Conservation (phyloP, 2,329 filamentous ascomycete species). For the Atkinsonella hypoxylon region DNA sequence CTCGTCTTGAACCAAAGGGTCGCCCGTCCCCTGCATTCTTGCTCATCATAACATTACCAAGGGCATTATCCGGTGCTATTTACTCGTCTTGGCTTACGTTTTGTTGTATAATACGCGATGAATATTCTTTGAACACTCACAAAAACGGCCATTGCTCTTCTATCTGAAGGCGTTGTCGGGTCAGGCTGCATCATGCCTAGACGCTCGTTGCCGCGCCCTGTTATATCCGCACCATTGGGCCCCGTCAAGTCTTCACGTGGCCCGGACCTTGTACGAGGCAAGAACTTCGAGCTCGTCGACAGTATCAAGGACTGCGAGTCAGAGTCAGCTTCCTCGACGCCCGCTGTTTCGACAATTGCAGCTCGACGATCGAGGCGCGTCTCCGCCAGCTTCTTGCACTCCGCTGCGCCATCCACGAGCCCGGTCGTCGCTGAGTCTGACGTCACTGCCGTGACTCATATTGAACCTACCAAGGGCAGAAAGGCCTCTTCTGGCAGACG, state of each 20-base stretch:
- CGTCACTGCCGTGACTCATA: slow-evolving; percentile 12
- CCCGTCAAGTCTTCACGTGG: slow-evolving; percentile 26
- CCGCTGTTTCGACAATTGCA: background rate
- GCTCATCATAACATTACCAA: too few species aligned
- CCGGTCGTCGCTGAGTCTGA: slow-evolving; percentile 20
- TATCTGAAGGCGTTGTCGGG: background rate
- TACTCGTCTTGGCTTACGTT: background rate
- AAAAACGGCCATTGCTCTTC: background rate
- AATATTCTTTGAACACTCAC: background rate
- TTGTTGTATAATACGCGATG: background rate
- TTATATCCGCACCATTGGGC: slow-evolving; percentile 25
- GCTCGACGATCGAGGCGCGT: slow-evolving; percentile 11
- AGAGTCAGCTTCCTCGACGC: slow-evolving; percentile 2
- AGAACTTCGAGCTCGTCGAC: slow-evolving; percentile 22
- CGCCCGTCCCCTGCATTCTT: background rate
- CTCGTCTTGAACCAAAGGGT: background rate
- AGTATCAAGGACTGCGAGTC: slow-evolving; percentile 23
- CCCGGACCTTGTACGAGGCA: slow-evolving; percentile 22
- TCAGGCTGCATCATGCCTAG: slow-evolving; percentile 9
- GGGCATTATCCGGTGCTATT: too few species aligned
- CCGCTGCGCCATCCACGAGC: slow-evolving; percentile 14
- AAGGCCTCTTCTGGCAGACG: background rate
- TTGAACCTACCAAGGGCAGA: background rate
- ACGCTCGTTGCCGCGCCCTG: slow-evolving; percentile 10
- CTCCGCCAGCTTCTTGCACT: slow-evolving; percentile 19